These are phyloP conservation scores for Saccharomyces hybrid DNA, from an alignment of 1,139 yeast species.

Conservation along the genomic window DNA sequence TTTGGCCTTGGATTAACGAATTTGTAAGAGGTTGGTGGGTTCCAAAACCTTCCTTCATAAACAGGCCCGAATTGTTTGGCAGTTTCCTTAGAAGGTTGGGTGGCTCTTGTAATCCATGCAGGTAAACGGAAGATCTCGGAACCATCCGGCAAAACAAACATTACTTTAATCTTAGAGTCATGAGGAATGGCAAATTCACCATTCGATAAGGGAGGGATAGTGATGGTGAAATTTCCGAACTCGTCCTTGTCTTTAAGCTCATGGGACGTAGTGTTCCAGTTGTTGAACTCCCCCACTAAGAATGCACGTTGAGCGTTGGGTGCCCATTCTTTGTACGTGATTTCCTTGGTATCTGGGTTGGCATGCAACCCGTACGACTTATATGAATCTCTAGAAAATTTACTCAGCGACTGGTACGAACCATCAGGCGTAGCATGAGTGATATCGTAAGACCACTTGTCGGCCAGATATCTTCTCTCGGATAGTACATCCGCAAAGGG, in stretches of 20 bases:
- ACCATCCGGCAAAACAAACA: conserved; percentile 59
- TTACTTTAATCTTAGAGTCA: conserved; percentile 69
- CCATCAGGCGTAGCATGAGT: conserved; percentile 27
- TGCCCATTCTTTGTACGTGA: conserved; percentile 73
- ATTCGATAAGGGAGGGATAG: conserved; percentile 43
- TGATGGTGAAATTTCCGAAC: conserved; percentile 63
- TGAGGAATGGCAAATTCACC: conserved; percentile 70
- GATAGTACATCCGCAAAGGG: conserved; percentile 62
- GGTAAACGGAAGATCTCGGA: conserved; percentile 73
- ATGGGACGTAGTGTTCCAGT: conserved; percentile 62
- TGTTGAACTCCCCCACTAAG: conserved; percentile 83
- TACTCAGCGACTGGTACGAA: conserved; percentile 34
- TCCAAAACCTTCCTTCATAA: conserved; percentile 91
- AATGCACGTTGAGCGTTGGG: conserved; percentile 75
- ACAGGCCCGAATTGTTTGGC: conserved; percentile 42
- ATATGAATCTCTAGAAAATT: conserved; percentile 47
- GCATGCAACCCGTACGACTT: conserved; percentile 71
- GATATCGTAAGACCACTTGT: conserved; percentile 44
- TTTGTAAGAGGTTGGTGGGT: conserved; percentile 53
- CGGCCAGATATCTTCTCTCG: conserved; percentile 48
- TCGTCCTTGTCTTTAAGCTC: conserved; percentile 45
- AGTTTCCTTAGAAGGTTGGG: conserved; percentile 50
- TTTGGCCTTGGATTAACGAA: conserved; percentile 61
- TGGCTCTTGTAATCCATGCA: conserved; percentile 82
- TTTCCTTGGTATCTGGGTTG: conserved; percentile 41